Evolutionary conservation across 139 green algal species (phyloP), one percentile per base, ranked within the genome.

Genomic region (Desmodesmus armatus): DNA sequence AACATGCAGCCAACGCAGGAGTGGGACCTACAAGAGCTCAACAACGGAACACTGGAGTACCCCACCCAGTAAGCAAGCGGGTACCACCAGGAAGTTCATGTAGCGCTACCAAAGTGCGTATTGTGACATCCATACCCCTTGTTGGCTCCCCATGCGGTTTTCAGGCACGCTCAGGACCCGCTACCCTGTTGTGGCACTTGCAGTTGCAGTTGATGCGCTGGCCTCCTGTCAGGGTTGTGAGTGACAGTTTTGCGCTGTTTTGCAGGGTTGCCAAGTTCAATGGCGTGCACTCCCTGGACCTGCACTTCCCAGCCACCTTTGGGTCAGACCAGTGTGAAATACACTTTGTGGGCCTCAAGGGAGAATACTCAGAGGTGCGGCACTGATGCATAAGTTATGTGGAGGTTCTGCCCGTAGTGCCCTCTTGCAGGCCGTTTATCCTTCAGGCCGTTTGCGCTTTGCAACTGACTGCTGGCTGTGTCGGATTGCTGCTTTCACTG

Each of bases 301-400:
- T 98, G 51, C 89, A 96, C 77, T 92, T 98, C 41, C 92, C 89
- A 2, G 51, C 87, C 21, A 95, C 91, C n/a, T 94, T 93, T 83
- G 91, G 88, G 0, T 91, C 85, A 11, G 92, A 92, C 37, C n/a
- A 84, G 69, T 93, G 90, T 40, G 88, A 94, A 60, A 89, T 98
- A 43, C 65, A 90, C 35, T 98, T 98, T 76, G 88, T 98, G 15
- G 96, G 94, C 2, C 87, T 98, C 39, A 98, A 97, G 62, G 95
- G 95, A 13, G 93, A 96, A 58, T 97, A 94, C 69, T 88, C 80
- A 49, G 86, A 95, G 87, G 92, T 94, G 66, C 40, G 33, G n/a
- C n/a, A n/a, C n/a, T n/a, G n/a, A n/a, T n/a, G n/a, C n/a, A n/a
- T n/a, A n/a, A n/a, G n/a, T n/a, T n/a, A n/a, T n/a, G n/a, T n/a